phyloP scores from a whole-genome alignment of 1,284 basidiomycete genomes.

The Ustilago esculenta region DNA sequence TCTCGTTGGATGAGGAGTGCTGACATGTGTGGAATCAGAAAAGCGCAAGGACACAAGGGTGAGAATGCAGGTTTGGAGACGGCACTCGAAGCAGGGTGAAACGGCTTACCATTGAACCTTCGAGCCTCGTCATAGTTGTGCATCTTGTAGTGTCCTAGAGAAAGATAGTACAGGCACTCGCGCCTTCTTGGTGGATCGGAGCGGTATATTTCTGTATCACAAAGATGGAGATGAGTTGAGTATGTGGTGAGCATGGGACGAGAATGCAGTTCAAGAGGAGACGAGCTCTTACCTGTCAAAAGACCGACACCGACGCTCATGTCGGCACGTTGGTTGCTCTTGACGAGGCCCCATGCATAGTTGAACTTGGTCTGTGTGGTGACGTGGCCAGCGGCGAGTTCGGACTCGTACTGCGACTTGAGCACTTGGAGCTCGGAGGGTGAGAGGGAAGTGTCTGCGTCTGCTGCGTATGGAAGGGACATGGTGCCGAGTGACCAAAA shows the following conservation, averaged over 20 bases:
- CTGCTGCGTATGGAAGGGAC: constrained; percentile 88
- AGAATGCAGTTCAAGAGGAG: not conserved
- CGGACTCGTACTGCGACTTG: constrained; percentile 85
- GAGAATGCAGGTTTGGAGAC: not conserved
- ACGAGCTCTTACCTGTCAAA: constrained; percentile 78
- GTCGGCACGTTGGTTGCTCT: constrained; percentile 58
- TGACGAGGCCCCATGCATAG: constrained; percentile 80
- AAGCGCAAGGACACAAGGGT: not conserved
- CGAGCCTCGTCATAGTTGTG: constrained; percentile 92
- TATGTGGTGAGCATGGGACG: not conserved
- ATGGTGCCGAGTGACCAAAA: constrained; percentile 22
- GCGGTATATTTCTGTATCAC: constrained; percentile 84
- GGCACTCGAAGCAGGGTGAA: not conserved
- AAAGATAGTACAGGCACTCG: constrained; percentile 97
- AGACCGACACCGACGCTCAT: constrained; percentile 83
- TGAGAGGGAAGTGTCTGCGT: constrained; percentile 86
- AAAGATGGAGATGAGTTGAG: not conserved
- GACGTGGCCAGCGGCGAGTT: constrained; percentile 80
- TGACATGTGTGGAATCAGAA: constrained; percentile 68
- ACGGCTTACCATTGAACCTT: constrained; percentile 87
- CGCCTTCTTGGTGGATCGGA: constrained; percentile 84
- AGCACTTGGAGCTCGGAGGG: constrained; percentile 91
- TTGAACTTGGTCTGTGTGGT: constrained; percentile 98
- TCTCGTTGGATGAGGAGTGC: constrained; percentile 90
- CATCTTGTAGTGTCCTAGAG: constrained; percentile 96